Percentiles rank a stretch among this genome's conserved stretches.
Conservation (phyloP, 352 stramenopile genomes). For the Globisporangium acanthophoron region DNA sequence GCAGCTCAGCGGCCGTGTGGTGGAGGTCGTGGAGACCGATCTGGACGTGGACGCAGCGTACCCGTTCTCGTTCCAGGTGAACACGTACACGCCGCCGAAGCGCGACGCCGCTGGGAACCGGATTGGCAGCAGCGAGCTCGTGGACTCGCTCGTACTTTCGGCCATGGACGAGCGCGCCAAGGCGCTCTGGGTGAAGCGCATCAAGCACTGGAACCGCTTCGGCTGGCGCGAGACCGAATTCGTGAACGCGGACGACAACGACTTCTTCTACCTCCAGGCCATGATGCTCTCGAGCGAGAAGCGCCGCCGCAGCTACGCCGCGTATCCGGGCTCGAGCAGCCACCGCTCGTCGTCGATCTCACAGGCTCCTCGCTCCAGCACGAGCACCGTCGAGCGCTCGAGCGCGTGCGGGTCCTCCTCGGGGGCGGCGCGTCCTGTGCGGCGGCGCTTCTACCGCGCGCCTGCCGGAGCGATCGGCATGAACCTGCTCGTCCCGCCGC, state of each 20-base stretch:
- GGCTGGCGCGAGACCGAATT: constrained; percentile 54
- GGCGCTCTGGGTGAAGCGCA: constrained; percentile 58
- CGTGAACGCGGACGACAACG: constrained; percentile 30
- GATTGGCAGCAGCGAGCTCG: constrained; percentile 25
- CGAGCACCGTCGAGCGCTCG: no score
- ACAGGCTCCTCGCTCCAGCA: no score
- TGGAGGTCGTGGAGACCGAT: constrained; percentile 53
- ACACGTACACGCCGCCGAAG: constrained; percentile 44
- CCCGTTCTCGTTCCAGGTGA: constrained; percentile 58
- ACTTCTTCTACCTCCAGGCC: constrained; percentile 34
- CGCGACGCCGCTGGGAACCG: constrained; percentile 22
- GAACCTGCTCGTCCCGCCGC: constrained; percentile 19
- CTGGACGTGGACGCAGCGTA: constrained; percentile 33
- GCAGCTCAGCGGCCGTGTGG: constrained; percentile 52
- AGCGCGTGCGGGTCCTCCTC: constrained; percentile 11
- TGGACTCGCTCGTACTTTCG: constrained; percentile 51
- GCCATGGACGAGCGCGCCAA: constrained; percentile 37
- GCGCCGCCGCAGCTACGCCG: constrained; percentile 21
- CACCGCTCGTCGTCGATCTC: neutral
- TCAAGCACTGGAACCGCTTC: constrained; percentile 63
- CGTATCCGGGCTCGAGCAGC: constrained; percentile 11
- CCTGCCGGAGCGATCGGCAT: constrained; percentile 13
- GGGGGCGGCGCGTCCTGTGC: constrained; percentile 20
- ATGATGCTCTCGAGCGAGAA: constrained; percentile 24
- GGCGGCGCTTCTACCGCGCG: constrained; percentile 53